Percentiles rank a stretch among this genome's conserved stretches.
Evolutionary conservation across 202 grass and related monocot species (phyloP).

Genomic region (Schoenoplectus tabernaemontani): DNA sequence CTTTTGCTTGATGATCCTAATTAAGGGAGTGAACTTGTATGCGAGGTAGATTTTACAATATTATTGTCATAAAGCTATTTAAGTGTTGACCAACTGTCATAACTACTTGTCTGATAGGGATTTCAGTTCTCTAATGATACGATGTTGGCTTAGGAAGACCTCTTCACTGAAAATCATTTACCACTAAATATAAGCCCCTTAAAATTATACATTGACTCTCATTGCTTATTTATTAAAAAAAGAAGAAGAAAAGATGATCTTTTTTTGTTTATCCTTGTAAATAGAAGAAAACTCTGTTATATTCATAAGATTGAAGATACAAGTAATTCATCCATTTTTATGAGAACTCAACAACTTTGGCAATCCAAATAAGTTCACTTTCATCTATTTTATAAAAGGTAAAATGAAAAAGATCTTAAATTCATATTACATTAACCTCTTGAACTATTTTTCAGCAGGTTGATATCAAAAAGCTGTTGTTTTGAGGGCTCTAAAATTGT

Average conservation of each 20-base stretch:
- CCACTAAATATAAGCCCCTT: constrained; percentile 45
- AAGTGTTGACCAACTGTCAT: constrained; percentile 48
- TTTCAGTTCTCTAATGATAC: constrained; percentile 68
- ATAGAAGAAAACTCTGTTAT: constrained; percentile 22
- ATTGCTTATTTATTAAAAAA: background rate
- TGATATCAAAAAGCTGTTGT: constrained; percentile 66
- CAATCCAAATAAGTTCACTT: constrained; percentile 54
- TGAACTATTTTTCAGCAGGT: constrained; percentile 44
- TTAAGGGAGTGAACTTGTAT: constrained; percentile 43
- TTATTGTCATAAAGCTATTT: constrained; percentile 75
- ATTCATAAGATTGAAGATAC: constrained; percentile 50
- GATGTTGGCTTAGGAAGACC: constrained; percentile 91
- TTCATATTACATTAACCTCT: constrained; percentile 13
- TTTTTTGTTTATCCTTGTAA: background rate
- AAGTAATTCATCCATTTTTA: constrained; percentile 82
- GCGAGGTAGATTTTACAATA: constrained; percentile 62
- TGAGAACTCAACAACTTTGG: constrained; percentile 62
- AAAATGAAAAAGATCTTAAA: background rate
- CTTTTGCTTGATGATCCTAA: constrained; percentile 45
- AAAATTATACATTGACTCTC: background rate
- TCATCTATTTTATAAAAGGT: background rate
- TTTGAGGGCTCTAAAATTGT: constrained; percentile 43
- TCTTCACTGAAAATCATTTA: constrained; percentile 38
- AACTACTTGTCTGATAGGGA: constrained; percentile 70
- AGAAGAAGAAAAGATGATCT: background rate